These are phyloP conservation scores for Colletotrichum orchidophilum DNA, from an alignment of 2,329 filamentous ascomycete species.

Conservation along the genomic window DNA sequence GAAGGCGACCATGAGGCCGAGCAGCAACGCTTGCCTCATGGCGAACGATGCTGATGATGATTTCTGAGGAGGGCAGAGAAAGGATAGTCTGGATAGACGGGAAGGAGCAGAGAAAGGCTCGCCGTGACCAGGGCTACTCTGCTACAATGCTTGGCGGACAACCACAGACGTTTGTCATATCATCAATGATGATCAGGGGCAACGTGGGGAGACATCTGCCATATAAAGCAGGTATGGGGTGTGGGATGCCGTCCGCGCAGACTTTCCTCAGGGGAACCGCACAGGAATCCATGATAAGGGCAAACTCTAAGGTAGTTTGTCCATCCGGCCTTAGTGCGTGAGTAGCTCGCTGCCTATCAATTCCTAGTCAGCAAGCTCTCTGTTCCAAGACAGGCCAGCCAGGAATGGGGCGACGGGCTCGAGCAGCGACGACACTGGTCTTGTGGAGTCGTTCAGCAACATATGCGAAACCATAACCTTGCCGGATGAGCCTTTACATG, in stretches of 20 bases:
- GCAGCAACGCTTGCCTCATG: conserved; percentile 30
- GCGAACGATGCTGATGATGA: background rate
- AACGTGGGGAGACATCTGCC: conserved; percentile 2
- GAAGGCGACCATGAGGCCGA: conserved; percentile 28
- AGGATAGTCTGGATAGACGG: background rate
- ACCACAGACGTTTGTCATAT: conserved; percentile 10
- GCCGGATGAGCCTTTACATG: background rate
- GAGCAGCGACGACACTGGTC: background rate
- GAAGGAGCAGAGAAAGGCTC: background rate
- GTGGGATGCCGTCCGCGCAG: background rate
- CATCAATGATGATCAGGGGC: background rate
- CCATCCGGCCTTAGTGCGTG: conserved; percentile 4
- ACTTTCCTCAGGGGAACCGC: background rate
- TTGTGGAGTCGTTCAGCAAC: background rate
- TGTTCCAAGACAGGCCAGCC: background rate
- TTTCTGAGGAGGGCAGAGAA: background rate
- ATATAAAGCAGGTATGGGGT: conserved; percentile 18
- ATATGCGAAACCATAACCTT: background rate
- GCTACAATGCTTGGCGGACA: background rate
- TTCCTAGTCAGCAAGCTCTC: background rate
- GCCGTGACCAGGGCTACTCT: background rate
- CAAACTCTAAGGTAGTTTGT: background rate
- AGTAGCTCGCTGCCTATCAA: background rate
- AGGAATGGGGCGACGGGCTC: background rate
- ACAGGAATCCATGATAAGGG: background rate